Evolutionary conservation across 306 rosid genomes (phyloP).

Genomic region (Astragalus membranaceus): DNA sequence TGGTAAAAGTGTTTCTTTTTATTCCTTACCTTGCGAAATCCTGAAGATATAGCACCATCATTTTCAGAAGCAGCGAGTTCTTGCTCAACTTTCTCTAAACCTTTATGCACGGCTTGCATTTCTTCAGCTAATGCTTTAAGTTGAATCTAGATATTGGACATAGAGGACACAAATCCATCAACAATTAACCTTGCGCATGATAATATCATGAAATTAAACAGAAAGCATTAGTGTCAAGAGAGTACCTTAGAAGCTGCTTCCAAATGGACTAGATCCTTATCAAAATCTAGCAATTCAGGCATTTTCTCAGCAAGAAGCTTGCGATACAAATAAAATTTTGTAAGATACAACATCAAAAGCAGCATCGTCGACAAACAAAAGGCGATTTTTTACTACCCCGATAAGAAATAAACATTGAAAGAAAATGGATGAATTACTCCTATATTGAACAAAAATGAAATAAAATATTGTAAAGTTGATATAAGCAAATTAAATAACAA

Average conservation of each 20-base stretch:
- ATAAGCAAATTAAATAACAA: neutral
- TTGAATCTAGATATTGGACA: conserved; percentile 62
- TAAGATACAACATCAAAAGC: conserved; percentile 20
- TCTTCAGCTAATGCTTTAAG: conserved; percentile 97
- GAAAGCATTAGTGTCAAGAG: conserved; percentile 13
- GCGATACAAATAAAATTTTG: conserved; percentile 10
- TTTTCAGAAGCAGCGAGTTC: conserved; percentile 83
- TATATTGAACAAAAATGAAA: neutral
- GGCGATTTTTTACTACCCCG: neutral
- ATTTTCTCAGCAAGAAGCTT: conserved; percentile 91
- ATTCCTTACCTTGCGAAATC: conserved; percentile 71
- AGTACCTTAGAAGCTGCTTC: conserved; percentile 96
- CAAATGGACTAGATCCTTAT: conserved; percentile 83
- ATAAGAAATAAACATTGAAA: neutral
- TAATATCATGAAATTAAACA: conserved; percentile 12
- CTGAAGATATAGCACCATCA: conserved; percentile 77
- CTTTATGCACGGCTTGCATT: conserved; percentile 99
- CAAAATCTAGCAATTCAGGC: conserved; percentile 93
- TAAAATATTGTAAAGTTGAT: neutral
- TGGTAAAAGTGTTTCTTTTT: neutral
- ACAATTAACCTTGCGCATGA: conserved; percentile 1
- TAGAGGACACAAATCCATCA: neutral
- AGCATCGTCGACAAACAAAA: neutral
- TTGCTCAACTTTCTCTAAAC: conserved; percentile 95
- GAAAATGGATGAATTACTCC: neutral